Conservation (phyloP, 176 grass and related monocot genomes). For the Oryza meyeriana region DNA sequence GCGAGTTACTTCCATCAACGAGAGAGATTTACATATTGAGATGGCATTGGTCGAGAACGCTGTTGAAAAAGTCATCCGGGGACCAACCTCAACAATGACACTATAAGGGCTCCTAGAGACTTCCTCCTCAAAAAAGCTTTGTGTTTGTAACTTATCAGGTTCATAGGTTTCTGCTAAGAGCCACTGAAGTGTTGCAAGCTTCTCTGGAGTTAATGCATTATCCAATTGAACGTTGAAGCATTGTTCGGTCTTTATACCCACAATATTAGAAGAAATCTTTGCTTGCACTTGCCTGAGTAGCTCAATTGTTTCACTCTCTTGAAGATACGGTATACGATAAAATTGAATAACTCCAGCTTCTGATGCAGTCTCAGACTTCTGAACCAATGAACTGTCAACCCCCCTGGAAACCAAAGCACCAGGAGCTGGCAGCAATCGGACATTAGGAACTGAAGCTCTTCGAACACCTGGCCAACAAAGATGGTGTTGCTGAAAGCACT, state of each 20-base stretch:
- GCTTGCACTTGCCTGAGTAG: slow-evolving; percentile 67
- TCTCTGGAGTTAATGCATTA: slow-evolving; percentile 35
- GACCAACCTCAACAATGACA: slow-evolving; percentile 73
- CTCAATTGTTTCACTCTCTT: slow-evolving; percentile 55
- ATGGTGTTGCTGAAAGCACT: slow-evolving; percentile 35
- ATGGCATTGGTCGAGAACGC: slow-evolving; percentile 86
- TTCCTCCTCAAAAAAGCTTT: slow-evolving; percentile 70
- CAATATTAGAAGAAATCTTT: slow-evolving; percentile 68
- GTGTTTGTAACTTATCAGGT: slow-evolving; percentile 58
- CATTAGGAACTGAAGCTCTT: slow-evolving; percentile 33
- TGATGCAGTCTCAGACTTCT: slow-evolving; percentile 23
- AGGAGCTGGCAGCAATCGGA: neutral
- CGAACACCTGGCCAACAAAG: slow-evolving; percentile 26
- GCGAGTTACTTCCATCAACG: slow-evolving; percentile 66
- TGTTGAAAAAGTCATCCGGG: slow-evolving; percentile 84
- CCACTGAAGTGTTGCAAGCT: slow-evolving; percentile 71
- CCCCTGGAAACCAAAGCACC: slow-evolving; percentile 43
- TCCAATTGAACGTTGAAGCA: slow-evolving; percentile 83
- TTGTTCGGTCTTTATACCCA: slow-evolving; percentile 64
- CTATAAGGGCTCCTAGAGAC: slow-evolving; percentile 18
- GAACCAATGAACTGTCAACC: slow-evolving; percentile 37
- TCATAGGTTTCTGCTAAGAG: slow-evolving; percentile 84
- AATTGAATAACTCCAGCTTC: slow-evolving; percentile 56
- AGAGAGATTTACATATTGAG: slow-evolving; percentile 74
- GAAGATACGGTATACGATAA: slow-evolving; percentile 72